These are phyloP conservation scores for Effrenium voratum DNA, from an alignment of 73 alveolate genomes.

Conservation along the genomic window DNA sequence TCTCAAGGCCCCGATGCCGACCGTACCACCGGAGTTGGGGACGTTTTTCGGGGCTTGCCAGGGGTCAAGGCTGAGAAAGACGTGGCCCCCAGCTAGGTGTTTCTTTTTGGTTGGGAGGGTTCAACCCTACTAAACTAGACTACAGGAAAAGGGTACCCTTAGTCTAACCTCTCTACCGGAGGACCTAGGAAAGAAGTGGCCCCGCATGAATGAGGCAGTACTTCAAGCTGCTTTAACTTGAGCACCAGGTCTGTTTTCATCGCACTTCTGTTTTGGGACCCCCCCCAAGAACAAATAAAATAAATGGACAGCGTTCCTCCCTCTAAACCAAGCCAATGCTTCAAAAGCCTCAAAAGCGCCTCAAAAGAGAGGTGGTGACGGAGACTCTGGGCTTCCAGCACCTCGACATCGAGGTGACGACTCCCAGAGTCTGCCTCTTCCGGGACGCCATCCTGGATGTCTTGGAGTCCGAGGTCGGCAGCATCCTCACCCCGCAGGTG, in stretches of 20 bases:
- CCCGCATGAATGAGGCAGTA: no score
- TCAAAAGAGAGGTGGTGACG: conserved; percentile 4
- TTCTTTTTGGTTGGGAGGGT: no score
- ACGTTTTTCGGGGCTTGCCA: not conserved
- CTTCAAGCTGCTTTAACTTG: no score
- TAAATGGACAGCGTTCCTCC: not conserved
- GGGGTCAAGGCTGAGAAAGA: not conserved
- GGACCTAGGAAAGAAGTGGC: no score
- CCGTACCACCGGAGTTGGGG: not conserved
- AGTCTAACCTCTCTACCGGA: no score
- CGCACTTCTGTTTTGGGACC: no score
- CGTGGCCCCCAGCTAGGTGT: no score
- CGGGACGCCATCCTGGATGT: conserved; percentile 57
- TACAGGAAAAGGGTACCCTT: no score
- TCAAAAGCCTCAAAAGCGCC: not conserved
- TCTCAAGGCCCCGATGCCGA: not conserved
- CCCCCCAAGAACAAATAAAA: not conserved
- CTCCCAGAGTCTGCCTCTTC: conserved; percentile 47
- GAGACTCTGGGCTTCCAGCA: conserved; percentile 84
- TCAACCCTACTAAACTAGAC: no score
- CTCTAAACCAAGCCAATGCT: not conserved
- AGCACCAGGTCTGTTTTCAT: no score
- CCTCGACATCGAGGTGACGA: conserved; percentile 81
- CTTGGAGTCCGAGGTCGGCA: conserved; percentile 19
- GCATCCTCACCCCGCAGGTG: not conserved